These are phyloP conservation scores for Carex parvula DNA, from an alignment of 176 grass and related monocot species.

Conservation along the genomic window DNA sequence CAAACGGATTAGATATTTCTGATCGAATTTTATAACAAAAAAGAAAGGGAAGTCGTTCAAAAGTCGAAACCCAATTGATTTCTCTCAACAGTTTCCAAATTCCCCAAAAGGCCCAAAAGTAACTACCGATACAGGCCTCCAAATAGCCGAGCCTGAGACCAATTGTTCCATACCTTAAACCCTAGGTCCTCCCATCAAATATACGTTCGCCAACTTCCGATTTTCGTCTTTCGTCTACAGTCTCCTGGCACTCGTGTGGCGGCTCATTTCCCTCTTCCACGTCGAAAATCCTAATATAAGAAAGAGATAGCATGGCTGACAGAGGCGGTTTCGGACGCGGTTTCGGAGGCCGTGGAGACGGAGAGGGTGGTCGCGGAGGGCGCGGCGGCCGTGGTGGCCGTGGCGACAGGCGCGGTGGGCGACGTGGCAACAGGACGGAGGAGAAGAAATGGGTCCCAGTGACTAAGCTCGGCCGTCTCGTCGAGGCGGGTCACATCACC, in stretches of 20 bases:
- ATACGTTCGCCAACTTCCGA: not conserved
- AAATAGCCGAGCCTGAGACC: not conserved
- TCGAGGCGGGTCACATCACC: constrained; percentile 44
- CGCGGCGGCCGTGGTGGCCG: constrained; percentile 46
- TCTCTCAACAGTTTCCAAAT: too few relatives aligned
- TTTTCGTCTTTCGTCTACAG: not conserved
- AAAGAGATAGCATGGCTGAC: constrained; percentile 42
- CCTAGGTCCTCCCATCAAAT: constrained; percentile 1
- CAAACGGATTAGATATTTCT: too few relatives aligned
- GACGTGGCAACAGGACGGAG: constrained; percentile 45
- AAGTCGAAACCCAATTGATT: too few relatives aligned
- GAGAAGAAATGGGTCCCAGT: constrained; percentile 94
- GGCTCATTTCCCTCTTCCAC: not conserved
- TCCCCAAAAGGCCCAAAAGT: not conserved
- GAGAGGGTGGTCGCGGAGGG: constrained; percentile 28
- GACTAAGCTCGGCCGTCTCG: constrained; percentile 81
- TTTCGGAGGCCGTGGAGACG: constrained; percentile 42
- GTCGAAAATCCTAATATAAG: constrained; percentile 36
- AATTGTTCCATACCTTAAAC: too few relatives aligned
- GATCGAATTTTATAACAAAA: too few relatives aligned
- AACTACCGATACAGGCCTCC: not conserved
- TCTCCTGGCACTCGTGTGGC: constrained; percentile 10
- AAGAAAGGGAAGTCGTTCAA: too few relatives aligned
- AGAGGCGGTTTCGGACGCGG: constrained; percentile 62
- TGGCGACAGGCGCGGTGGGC: constrained; percentile 40